These are phyloP conservation scores for Lotmaria passim DNA, from an alignment of 208 protist genomes.

Conservation along the genomic window DNA sequence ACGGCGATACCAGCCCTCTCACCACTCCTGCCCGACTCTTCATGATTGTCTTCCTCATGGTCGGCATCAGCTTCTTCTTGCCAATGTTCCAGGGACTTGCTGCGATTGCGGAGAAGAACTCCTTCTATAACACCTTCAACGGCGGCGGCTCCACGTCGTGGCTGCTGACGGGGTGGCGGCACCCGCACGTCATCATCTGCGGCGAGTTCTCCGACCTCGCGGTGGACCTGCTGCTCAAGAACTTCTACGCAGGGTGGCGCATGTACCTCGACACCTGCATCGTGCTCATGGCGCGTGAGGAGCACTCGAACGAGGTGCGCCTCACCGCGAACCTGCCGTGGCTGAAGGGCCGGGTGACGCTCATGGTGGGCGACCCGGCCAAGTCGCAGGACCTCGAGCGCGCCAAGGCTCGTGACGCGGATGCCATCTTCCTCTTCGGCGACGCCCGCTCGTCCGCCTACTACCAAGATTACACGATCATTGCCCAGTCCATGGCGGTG, in stretches of 20 bases:
- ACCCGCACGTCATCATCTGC: slow-evolving; percentile 77
- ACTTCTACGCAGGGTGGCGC: slow-evolving; percentile 85
- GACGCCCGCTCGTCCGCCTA: slow-evolving; percentile 73
- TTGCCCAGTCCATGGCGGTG: slow-evolving; percentile 71
- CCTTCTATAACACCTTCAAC: slow-evolving; percentile 63
- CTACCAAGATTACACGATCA: slow-evolving; percentile 76
- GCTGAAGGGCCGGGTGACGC: slow-evolving; percentile 70
- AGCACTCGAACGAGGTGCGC: slow-evolving; percentile 58
- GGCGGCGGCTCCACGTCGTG: slow-evolving; percentile 34
- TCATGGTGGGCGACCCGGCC: slow-evolving; percentile 71
- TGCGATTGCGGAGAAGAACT: slow-evolving; percentile 38
- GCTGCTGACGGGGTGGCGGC: slow-evolving; percentile 23
- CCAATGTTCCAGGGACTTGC: slow-evolving; percentile 68
- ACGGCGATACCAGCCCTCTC: slow-evolving; percentile 59
- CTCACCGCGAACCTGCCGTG: slow-evolving; percentile 72
- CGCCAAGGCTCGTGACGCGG: slow-evolving; percentile 60
- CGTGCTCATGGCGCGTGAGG: slow-evolving; percentile 68
- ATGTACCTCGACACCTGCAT: slow-evolving; percentile 76
- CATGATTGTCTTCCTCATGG: slow-evolving; percentile 71
- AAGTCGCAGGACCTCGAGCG: slow-evolving; percentile 62
- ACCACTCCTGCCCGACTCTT: slow-evolving; percentile 70
- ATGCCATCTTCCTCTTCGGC: slow-evolving; percentile 86
- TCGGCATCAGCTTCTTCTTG: slow-evolving; percentile 81
- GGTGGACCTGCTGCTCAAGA: slow-evolving; percentile 71
- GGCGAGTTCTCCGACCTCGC: slow-evolving; percentile 66